phyloP scores from a whole-genome alignment of 768 basidiomycete genomes.

The Galerina sulciceps region DNA sequence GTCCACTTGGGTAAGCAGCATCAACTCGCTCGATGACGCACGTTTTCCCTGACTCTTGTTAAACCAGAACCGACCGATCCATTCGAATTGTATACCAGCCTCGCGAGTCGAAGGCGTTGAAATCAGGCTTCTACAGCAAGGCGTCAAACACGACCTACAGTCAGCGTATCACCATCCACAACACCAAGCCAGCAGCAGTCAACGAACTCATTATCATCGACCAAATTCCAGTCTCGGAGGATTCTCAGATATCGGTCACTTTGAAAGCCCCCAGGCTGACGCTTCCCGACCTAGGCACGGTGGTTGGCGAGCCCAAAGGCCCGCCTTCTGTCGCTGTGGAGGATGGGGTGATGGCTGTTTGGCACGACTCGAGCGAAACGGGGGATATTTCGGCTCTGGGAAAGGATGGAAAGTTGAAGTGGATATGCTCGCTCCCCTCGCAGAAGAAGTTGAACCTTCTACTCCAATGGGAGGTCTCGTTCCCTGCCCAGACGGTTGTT shows the following conservation, averaged over 20 bases:
- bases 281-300: constrained; percentile 7
- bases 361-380: constrained; percentile 35
- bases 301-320: neutral
- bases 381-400: constrained; percentile 29
- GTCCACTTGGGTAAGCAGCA: constrained; percentile 39
- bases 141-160: constrained; percentile 29
- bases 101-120: constrained; percentile 32
- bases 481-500: constrained; percentile 26
- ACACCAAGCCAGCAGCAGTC: constrained; percentile 31
- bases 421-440: constrained; percentile 34
- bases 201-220: constrained; percentile 36
- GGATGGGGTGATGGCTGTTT: constrained; percentile 31
- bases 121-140: constrained; percentile 39
- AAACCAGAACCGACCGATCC: constrained; percentile 38
- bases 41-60: neutral
- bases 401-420: constrained; percentile 38
- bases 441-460: constrained; percentile 33
- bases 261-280: constrained; percentile 30
- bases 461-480: constrained; percentile 38
- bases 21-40: constrained; percentile 12
- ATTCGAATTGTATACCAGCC: constrained; percentile 44
- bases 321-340: constrained; percentile 22
- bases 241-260: constrained; percentile 11
- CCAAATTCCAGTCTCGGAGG: constrained; percentile 39
- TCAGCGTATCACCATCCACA: constrained; percentile 41